Evolutionary conservation across 2,329 filamentous ascomycete species (phyloP).

Genomic region (Colletotrichum endophyticum): DNA sequence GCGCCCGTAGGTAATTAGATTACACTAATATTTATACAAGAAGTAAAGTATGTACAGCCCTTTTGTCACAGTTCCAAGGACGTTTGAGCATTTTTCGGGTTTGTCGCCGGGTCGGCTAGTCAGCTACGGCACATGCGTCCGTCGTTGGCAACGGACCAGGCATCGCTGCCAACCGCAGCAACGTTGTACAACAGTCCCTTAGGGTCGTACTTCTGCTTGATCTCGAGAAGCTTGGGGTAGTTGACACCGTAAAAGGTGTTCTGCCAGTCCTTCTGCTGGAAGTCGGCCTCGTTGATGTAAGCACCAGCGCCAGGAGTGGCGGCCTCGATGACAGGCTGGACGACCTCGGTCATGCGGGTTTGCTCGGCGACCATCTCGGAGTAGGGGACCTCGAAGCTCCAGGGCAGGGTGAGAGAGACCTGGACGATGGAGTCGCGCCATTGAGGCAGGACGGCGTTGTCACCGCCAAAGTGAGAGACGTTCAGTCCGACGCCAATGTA

Average conservation of each 20-base stretch:
- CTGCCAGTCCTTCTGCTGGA: constrained; percentile 33
- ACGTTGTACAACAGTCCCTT: constrained; percentile 30
- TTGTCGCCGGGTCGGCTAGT: neutral
- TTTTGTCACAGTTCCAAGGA: neutral
- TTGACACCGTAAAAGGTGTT: constrained; percentile 32
- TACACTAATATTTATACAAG: neutral
- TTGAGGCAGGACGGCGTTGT: constrained; percentile 43
- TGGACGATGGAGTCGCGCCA: constrained; percentile 42
- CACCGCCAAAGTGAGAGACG: constrained; percentile 13
- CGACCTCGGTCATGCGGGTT: constrained; percentile 30
- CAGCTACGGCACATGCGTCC: constrained; percentile 22
- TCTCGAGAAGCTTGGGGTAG: constrained; percentile 29
- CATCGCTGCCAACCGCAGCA: constrained; percentile 32
- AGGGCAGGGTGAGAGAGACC: constrained; percentile 26
- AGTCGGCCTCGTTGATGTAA: constrained; percentile 37
- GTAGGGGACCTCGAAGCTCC: constrained; percentile 14
- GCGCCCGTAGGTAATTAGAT: neutral
- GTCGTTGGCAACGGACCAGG: constrained; percentile 22
- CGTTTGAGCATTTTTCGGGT: neutral
- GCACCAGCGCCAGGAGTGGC: constrained; percentile 29
- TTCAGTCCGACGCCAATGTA: constrained; percentile 16
- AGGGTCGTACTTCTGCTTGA: constrained; percentile 38
- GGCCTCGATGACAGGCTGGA: constrained; percentile 32
- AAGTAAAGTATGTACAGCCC: neutral
- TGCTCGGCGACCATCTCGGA: constrained; percentile 16